Conservation (phyloP, 176 grass and related monocot species). For the bread wheat (Triticum aestivum) region DNA sequence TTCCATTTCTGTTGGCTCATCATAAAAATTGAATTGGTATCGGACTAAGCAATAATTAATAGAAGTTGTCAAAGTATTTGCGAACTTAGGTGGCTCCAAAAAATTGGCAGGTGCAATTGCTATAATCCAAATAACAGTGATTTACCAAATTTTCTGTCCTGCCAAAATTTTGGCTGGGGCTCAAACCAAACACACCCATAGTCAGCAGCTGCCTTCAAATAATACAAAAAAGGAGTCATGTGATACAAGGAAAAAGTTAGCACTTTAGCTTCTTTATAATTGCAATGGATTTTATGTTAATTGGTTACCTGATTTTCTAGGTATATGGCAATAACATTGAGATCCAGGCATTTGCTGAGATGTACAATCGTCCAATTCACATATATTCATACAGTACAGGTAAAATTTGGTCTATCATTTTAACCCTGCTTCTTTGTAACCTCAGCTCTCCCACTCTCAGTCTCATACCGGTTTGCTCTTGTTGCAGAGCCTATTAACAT, state of each 20-base stretch:
- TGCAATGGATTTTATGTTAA: constrained; percentile 19
- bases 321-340: constrained; percentile 99
- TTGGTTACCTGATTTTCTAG: constrained; percentile 36
- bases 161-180: neutral
- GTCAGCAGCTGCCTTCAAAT: neutral
- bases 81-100: neutral
- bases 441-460: neutral
- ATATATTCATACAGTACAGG: constrained; percentile 95
- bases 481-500: constrained; percentile 97
- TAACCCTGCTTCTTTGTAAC: constrained; percentile 6
- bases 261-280: neutral
- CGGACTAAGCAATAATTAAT: neutral
- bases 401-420: constrained; percentile 30
- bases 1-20: neutral
- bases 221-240: neutral
- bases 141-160: neutral
- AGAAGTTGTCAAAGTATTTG: neutral
- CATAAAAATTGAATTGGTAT: neutral
- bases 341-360: constrained; percentile 99
- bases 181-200: neutral
- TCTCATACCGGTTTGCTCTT: constrained; percentile 28
- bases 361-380: constrained; percentile 99
- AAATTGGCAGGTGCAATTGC: neutral
- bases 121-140: neutral
- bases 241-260: neutral